Conservation (phyloP, 2,329 filamentous ascomycete genomes). For the Cladosporium oxysporum region DNA sequence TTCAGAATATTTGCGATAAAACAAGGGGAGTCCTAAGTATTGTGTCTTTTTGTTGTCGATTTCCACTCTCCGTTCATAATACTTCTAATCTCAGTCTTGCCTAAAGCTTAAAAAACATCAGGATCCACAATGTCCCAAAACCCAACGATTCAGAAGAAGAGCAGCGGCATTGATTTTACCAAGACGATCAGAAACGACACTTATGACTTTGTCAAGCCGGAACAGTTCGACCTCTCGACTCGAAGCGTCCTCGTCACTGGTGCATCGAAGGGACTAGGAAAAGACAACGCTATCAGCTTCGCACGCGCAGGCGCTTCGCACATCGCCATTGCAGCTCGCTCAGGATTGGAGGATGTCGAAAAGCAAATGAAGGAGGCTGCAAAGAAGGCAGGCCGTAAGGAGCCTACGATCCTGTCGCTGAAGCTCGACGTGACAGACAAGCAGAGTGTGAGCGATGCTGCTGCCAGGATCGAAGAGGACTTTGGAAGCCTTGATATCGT, state of each 20-base stretch:
- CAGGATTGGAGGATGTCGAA: conserved; percentile 43
- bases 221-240: conserved; percentile 37
- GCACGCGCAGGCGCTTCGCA: conserved; percentile 55
- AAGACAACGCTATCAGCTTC: conserved; percentile 56
- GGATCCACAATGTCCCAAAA: conserved; percentile 19
- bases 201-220: conserved; percentile 52
- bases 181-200: conserved; percentile 42
- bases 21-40: background rate
- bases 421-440: conserved; percentile 47
- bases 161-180: conserved; percentile 28
- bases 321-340: conserved; percentile 59
- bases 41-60: background rate
- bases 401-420: conserved; percentile 46
- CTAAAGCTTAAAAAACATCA: background rate
- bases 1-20: background rate
- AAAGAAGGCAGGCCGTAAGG: conserved; percentile 36
- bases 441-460: conserved; percentile 41
- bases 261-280: conserved; percentile 42
- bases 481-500: conserved; percentile 42
- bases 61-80: background rate
- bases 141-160: conserved; percentile 9
- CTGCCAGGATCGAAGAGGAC: conserved; percentile 33
- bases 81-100: background rate
- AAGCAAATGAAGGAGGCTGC: conserved; percentile 41
- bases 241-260: conserved; percentile 57